Evolutionary conservation across 2,329 filamentous ascomycete species (phyloP), one percentile per base, ranked within the genome.

Genomic region (Xylaria sp.): DNA sequence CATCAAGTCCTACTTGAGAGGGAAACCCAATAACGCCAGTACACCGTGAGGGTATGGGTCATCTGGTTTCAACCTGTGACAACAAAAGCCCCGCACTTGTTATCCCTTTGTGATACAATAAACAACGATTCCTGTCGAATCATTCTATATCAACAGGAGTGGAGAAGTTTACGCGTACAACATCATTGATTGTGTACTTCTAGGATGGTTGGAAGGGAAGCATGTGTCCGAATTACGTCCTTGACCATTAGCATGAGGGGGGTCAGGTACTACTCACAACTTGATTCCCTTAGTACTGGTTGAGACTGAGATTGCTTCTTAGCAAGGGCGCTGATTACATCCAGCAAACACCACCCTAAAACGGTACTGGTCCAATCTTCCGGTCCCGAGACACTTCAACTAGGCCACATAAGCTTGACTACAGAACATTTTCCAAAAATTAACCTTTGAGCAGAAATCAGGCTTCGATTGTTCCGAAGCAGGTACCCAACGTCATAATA

Each of bases 161-260:
- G 23, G 23, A 56, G 39, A 56, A 34, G 54, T 23, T 56, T n/a
- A 28, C 37, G 34, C 52, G 18, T 56, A 56, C 3, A 25, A 25
- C 23, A 25, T 25, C 23, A 25, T 25, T 25, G 23, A 3, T 25
- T 25, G 23, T 25, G 23, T 25, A 25, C 23, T 25, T 25, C 23
- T 25, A 25, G 23, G 23, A 25, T 25, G 23, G 3, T 25, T 25
- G 23, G 23, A 25, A 25, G 23, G 23, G 23, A 25, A 25, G 23
- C 23, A 25, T 56, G 32, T 13, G 39, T 56, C 15, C 32, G 7
- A 55, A 56, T 9, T 34, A 39, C 39, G 39, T 34, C 54, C 32
- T 56, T 56, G 54, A 39, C 28, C 52, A 39, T 37, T 55, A 37
- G 52, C 28, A 37, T 37, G 28, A 52, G 50, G 23, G 50, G 28